Base-by-base conservation (phyloP, 352 stramenopile genomes). In the Thalassiosira mediterranea region DNA sequence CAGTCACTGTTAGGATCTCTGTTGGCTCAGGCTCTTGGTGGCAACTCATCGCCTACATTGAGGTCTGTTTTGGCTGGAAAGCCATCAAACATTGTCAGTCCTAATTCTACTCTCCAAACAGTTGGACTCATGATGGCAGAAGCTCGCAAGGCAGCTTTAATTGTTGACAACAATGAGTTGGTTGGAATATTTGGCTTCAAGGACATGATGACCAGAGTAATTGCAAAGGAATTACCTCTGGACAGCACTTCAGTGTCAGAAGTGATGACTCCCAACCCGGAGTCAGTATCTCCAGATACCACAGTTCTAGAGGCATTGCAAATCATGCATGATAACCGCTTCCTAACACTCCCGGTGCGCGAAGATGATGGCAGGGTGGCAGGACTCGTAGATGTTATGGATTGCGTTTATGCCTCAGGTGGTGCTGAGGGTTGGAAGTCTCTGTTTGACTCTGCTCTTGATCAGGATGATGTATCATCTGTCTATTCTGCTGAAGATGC, bases 321-420 rank as follows among this genome's bases (percentile, higher is more conserved):
- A 74, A 94, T 97, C 21, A 98, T 99, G 96, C 95, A 98, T 70
- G 96, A 98, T 61, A 96, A 98, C 69, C 96, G 96, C 62, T 99
- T 98, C 77, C 79, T 99, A 28, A 97, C 98, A 63, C 72, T 99
- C 47, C 97, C 97, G 21, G 95, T 99, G 0, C 95, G 98, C 10
- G 95, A 98, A 42, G 62, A 91, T 21, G 86, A 91, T 69, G 91
- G 87, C n/a, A 92, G 87, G 32, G 88, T 98, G 26, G 88, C 98
- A 40, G 96, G 95, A 7, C 82, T 99, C 13, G 96, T 98, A 7
- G 96, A 98, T 81, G 96, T 98, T 17, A 93, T 98, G 59, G 95
- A 98, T 77, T 88, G 97, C 11, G 96, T 97, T 19, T 94, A 92
- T 72, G 94, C 87, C 0, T 90, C 77, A 26, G 84, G 82, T 44